phyloP scores from a whole-genome alignment of 352 stramenopile species.

The Pythium utonaiense region DNA sequence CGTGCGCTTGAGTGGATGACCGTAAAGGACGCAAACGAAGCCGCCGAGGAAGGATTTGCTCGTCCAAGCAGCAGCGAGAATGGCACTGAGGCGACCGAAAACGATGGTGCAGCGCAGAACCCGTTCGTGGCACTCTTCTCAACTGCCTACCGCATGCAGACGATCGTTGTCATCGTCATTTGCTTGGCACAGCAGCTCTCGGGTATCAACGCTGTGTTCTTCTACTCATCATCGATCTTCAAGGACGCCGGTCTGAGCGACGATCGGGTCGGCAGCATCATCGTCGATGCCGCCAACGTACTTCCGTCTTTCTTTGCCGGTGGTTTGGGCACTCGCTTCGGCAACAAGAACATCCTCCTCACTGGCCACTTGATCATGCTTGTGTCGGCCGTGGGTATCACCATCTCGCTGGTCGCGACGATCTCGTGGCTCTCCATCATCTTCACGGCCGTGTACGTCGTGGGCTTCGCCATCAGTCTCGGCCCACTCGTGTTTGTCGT shows the following conservation, averaged over 20 bases:
- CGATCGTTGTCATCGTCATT: constrained; percentile 39
- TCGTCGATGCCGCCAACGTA: constrained; percentile 45
- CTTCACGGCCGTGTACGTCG: constrained; percentile 58
- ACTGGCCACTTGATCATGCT: constrained; percentile 38
- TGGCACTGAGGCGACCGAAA: background rate
- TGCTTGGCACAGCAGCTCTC: constrained; percentile 46
- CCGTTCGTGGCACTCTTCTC: constrained; percentile 32
- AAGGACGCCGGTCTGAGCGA: constrained; percentile 33
- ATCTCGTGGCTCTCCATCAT: constrained; percentile 38
- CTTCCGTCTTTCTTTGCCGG: constrained; percentile 32
- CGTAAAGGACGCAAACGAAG: constrained; percentile 22
- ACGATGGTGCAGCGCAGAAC: constrained; percentile 8
- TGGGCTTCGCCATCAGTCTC: constrained; percentile 59
- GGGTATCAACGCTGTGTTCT: constrained; percentile 56
- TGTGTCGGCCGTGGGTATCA: constrained; percentile 42
- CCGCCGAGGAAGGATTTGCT: constrained; percentile 11
- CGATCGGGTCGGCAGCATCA: constrained; percentile 34
- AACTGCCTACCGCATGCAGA: constrained; percentile 32
- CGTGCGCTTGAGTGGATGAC: constrained; percentile 31
- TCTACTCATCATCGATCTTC: constrained; percentile 49
- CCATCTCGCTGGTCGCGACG: constrained; percentile 38
- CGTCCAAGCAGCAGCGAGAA: constrained; percentile 13
- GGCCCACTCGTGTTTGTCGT: constrained; percentile 65
- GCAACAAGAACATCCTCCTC: constrained; percentile 53
- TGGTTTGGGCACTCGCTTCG: constrained; percentile 38